Evolutionary conservation across 257 asterid genomes (phyloP).

Genomic region (Dorcoceras hygrometricum): DNA sequence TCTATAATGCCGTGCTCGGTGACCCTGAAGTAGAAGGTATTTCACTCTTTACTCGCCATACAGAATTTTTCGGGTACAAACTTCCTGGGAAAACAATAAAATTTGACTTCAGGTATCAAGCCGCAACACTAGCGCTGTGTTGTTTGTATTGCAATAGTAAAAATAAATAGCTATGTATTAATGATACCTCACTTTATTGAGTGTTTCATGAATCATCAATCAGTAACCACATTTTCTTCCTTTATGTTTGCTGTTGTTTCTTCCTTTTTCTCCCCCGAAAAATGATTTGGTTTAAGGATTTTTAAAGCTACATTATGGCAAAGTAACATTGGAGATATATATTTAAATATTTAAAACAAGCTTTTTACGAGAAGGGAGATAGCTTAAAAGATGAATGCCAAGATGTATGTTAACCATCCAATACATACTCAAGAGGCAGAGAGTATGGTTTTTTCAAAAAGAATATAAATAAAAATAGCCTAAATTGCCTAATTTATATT

Average conservation of each 20-base stretch:
- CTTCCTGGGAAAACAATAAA: background rate
- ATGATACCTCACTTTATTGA: too few relatives aligned
- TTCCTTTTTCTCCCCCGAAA: background rate
- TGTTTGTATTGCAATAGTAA: background rate
- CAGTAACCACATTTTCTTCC: background rate
- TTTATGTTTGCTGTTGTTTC: background rate
- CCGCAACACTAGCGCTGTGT: background rate
- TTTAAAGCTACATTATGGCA: too few relatives aligned
- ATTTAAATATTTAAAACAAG: too few relatives aligned
- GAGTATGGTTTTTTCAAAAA: too few relatives aligned
- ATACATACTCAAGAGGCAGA: too few relatives aligned
- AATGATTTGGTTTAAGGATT: too few relatives aligned
- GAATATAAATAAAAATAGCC: too few relatives aligned
- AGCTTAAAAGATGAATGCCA: too few relatives aligned
- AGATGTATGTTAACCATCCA: too few relatives aligned
- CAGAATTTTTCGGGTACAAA: background rate
- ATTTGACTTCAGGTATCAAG: background rate
- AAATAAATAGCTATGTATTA: background rate
- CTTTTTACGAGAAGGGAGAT: too few relatives aligned
- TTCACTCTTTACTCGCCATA: background rate
- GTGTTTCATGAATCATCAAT: background rate
- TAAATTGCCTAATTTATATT: too few relatives aligned
- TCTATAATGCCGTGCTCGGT: background rate
- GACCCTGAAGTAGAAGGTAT: background rate
- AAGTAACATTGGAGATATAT: too few relatives aligned